These are phyloP conservation scores for Oryza australiensis DNA, from an alignment of 176 grass and related monocot genomes.

Conservation along the genomic window DNA sequence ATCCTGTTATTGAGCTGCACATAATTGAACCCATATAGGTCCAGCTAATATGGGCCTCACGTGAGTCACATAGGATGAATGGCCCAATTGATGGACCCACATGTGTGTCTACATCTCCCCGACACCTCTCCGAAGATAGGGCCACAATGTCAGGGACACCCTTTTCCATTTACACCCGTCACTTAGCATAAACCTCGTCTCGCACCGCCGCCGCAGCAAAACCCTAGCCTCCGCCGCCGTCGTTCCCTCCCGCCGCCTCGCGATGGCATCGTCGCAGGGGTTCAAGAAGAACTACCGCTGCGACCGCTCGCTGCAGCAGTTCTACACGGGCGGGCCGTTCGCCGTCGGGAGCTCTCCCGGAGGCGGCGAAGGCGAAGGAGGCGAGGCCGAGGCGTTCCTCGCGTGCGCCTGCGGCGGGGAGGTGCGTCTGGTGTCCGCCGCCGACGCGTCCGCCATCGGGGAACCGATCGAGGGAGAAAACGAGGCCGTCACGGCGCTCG, in stretches of 20 bases:
- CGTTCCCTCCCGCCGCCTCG: not conserved
- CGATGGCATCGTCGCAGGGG: constrained; percentile 28
- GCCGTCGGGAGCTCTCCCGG: constrained; percentile 45
- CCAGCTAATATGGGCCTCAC: too few species aligned
- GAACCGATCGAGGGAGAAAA: constrained; percentile 58
- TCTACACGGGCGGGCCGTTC: constrained; percentile 81
- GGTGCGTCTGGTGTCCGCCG: constrained; percentile 59
- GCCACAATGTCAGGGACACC: not conserved
- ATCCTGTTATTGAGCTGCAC: too few species aligned
- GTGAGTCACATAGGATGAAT: too few species aligned
- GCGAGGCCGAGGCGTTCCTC: constrained; percentile 58
- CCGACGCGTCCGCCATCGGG: constrained; percentile 55
- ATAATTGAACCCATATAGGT: too few species aligned
- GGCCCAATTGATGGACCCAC: not conserved
- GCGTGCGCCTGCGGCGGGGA: constrained; percentile 84
- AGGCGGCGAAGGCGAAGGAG: constrained; percentile 33
- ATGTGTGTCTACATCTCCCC: not conserved
- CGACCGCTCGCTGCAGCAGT: constrained; percentile 78
- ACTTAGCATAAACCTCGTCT: constrained; percentile 41
- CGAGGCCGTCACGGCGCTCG: constrained; percentile 63
- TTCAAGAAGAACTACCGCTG: constrained; percentile 79
- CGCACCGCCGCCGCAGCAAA: constrained; percentile 21
- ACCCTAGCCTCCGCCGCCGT: constrained; percentile 31
- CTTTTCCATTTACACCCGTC: not conserved
- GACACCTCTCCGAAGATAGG: not conserved